phyloP scores from a whole-genome alignment of 2,329 filamentous ascomycete species.

The Penicillium aurantiogriseum region DNA sequence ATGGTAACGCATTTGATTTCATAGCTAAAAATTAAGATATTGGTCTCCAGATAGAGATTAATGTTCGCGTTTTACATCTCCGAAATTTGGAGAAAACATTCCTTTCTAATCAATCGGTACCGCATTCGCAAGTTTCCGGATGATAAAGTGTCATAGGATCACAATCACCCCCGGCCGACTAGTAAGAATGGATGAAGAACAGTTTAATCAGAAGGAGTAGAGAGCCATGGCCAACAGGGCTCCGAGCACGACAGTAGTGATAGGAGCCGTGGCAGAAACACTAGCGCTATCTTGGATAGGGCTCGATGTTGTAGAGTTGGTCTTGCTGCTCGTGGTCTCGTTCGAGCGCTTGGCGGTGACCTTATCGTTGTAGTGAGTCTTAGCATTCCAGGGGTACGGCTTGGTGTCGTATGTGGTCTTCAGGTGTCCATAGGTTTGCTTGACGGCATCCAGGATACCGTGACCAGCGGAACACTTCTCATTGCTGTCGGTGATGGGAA shows the following conservation, averaged over 20 bases:
- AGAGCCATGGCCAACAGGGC: slow-evolving; percentile 16
- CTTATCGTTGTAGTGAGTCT: slow-evolving; percentile 23
- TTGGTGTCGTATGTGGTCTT: slow-evolving; percentile 34
- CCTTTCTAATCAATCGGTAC: neutral
- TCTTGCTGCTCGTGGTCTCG: slow-evolving; percentile 2
- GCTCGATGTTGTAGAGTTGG: slow-evolving; percentile 14
- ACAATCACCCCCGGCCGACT: neutral
- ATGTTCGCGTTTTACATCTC: neutral
- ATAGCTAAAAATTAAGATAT: neutral
- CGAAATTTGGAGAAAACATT: neutral
- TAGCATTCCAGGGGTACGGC: slow-evolving; percentile 25
- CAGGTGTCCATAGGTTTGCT: slow-evolving; percentile 29
- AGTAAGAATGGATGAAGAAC: neutral
- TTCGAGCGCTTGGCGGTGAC: slow-evolving; percentile 29
- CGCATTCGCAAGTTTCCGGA: neutral
- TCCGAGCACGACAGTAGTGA: slow-evolving; percentile 12
- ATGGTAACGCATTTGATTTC: neutral
- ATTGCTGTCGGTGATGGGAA: slow-evolving; percentile 28
- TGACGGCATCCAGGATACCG: slow-evolving; percentile 33
- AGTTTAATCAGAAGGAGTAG: slow-evolving; percentile 16
- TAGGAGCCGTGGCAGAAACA: slow-evolving; percentile 10
- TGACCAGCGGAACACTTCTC: slow-evolving; percentile 37
- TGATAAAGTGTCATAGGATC: neutral
- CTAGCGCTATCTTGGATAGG: slow-evolving; percentile 6
- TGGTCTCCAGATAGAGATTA: neutral